These are phyloP conservation scores for Solanum verrucosum DNA, from an alignment of 257 asterid species.

Conservation along the genomic window DNA sequence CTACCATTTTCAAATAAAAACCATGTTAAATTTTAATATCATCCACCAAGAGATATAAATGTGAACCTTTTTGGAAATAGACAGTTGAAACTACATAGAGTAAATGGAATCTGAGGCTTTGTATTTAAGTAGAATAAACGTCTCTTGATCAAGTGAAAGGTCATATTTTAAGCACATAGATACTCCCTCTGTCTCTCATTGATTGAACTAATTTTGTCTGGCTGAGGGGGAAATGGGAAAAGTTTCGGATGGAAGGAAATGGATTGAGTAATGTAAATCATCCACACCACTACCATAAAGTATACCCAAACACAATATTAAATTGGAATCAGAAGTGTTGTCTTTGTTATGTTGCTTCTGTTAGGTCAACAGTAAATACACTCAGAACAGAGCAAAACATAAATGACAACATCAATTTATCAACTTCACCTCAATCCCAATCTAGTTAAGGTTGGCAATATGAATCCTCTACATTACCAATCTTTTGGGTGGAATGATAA, in stretches of 20 bases:
- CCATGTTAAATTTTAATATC: background rate
- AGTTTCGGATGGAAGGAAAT: background rate
- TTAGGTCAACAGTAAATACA: background rate
- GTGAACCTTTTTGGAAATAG: background rate
- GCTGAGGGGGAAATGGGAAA: background rate
- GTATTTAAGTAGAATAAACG: background rate
- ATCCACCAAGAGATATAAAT: background rate
- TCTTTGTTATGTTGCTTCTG: background rate
- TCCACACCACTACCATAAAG: background rate
- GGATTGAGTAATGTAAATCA: background rate
- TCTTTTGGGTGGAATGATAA: background rate
- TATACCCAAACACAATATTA: background rate
- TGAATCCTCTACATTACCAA: background rate
- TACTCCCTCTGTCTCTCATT: background rate
- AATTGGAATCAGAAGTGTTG: background rate
- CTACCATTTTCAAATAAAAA: constrained; percentile 33
- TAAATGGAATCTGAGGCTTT: background rate
- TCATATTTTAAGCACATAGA: background rate
- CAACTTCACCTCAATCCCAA: background rate
- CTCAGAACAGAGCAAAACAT: background rate
- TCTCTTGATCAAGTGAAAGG: background rate
- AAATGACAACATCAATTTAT: background rate
- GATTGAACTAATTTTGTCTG: background rate
- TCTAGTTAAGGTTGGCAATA: background rate
- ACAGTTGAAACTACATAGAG: background rate